Evolutionary conservation across 2,329 filamentous ascomycete species (phyloP).

Genomic region (Stachybotrys echinatus): DNA sequence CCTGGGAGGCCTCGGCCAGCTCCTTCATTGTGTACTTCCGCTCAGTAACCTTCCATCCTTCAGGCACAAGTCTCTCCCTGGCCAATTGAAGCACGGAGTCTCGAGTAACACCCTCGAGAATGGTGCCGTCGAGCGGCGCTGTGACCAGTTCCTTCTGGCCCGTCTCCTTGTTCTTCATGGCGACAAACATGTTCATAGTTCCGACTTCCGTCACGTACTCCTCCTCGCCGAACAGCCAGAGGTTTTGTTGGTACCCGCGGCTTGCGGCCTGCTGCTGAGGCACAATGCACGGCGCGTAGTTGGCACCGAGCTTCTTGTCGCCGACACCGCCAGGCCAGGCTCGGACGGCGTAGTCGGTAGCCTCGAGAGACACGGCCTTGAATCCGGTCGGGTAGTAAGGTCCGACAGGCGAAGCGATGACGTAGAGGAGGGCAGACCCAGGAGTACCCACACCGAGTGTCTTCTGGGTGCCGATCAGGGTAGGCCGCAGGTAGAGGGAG

Average conservation of each 20-base stretch:
- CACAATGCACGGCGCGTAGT: constrained; percentile 99
- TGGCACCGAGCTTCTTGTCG: constrained; percentile 97
- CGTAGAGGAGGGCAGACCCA: constrained; percentile 83
- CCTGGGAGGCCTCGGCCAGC: constrained; percentile 71
- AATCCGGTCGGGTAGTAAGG: constrained; percentile 98
- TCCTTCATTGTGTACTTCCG: constrained; percentile 90
- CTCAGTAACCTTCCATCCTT: constrained; percentile 87
- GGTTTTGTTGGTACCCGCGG: constrained; percentile 93
- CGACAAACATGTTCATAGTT: constrained; percentile 97
- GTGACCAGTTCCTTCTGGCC: constrained; percentile 90
- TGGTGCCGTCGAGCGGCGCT: constrained; percentile 94
- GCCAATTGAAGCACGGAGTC: constrained; percentile 88
- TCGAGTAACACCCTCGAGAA: constrained; percentile 88
- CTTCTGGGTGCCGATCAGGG: constrained; percentile 93
- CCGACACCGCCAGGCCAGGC: constrained; percentile 97
- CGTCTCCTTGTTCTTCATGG: constrained; percentile 77
- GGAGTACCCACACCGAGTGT: constrained; percentile 92
- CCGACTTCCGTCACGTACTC: constrained; percentile 96
- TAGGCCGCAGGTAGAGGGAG: constrained; percentile 91
- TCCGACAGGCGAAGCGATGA: constrained; percentile 93
- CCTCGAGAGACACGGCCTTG: constrained; percentile 93
- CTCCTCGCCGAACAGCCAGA: constrained; percentile 95
- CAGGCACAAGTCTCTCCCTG: constrained; percentile 70
- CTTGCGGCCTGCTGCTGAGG: constrained; percentile 88
- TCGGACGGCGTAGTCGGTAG: constrained; percentile 92